These are phyloP conservation scores for Erysimum cheiri DNA, from an alignment of 441 rosid genomes.

Conservation along the genomic window DNA sequence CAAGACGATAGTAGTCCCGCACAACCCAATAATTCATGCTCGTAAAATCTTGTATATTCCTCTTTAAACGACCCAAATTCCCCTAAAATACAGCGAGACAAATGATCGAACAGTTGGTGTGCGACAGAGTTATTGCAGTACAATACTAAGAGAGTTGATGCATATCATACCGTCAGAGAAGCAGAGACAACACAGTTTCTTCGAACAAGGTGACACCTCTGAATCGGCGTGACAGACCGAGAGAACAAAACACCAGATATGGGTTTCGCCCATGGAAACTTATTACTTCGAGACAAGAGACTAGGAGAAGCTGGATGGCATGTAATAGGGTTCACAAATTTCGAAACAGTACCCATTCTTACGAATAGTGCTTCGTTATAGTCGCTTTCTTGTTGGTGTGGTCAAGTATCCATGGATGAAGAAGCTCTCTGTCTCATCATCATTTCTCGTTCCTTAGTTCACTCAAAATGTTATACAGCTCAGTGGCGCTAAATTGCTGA, in stretches of 20 bases:
- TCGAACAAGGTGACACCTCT: slow-evolving; percentile 29
- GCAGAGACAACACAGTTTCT: slow-evolving; percentile 37
- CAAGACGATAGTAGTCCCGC: slow-evolving; percentile 83
- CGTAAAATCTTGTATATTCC: slow-evolving; percentile 56
- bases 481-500: slow-evolving; percentile 26
- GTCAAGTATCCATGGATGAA: slow-evolving; percentile 24
- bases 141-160: not conserved
- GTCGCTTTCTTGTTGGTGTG: slow-evolving; percentile 7
- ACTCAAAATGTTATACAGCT: not conserved
- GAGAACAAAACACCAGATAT: slow-evolving; percentile 35
- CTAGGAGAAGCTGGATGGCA: slow-evolving; percentile 41
- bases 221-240: slow-evolving; percentile 33
- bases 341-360: slow-evolving; percentile 52
- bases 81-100: slow-evolving; percentile 51
- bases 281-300: slow-evolving; percentile 42
- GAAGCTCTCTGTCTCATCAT: slow-evolving; percentile 4
- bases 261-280: slow-evolving; percentile 40
- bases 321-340: slow-evolving; percentile 45
- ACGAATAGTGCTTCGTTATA: not conserved
- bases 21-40: slow-evolving; percentile 93
- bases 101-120: slow-evolving; percentile 62
- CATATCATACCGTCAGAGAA: slow-evolving; percentile 54
- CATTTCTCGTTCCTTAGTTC: not conserved
- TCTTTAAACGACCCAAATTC: slow-evolving; percentile 54
- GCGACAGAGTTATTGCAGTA: slow-evolving; percentile 1